phyloP scores from a whole-genome alignment of 495 filamentous ascomycete genomes.

The Aspergillus sparsus region DNA sequence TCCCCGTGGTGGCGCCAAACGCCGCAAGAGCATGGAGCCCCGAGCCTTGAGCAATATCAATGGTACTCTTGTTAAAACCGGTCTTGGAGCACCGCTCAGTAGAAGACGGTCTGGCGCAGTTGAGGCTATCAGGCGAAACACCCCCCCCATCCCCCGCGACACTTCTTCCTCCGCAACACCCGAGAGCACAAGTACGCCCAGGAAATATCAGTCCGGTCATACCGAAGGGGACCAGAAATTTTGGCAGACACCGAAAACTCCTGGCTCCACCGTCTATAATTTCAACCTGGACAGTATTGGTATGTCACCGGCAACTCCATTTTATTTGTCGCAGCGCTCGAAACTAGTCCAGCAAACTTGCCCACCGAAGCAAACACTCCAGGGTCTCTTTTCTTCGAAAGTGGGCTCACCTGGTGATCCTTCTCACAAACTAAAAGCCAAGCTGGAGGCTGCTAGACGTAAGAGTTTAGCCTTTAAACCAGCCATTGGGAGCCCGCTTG shows the following conservation, averaged over 20 bases:
- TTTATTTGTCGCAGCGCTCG: slow-evolving; percentile 53
- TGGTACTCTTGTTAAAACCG: slow-evolving; percentile 52
- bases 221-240: slow-evolving; percentile 24
- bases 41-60: slow-evolving; percentile 72
- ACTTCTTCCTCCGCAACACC: slow-evolving; percentile 24
- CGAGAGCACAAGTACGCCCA: slow-evolving; percentile 9
- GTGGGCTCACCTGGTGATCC: slow-evolving; percentile 31
- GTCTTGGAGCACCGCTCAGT: slow-evolving; percentile 30
- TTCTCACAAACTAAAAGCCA: slow-evolving; percentile 56
- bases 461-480: slow-evolving; percentile 85
- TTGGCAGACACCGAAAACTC: slow-evolving; percentile 37
- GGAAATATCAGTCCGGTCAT: slow-evolving; percentile 11
- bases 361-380: slow-evolving; percentile 63
- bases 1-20: slow-evolving; percentile 73
- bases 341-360: slow-evolving; percentile 69
- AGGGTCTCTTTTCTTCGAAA: slow-evolving; percentile 43
- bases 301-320: slow-evolving; percentile 57
- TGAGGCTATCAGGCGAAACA: slow-evolving; percentile 37
- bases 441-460: slow-evolving; percentile 70
- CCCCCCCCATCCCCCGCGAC: slow-evolving; percentile 28
- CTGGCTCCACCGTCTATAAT: slow-evolving; percentile 32
- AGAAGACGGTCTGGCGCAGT: slow-evolving; percentile 37
- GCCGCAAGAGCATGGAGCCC: slow-evolving; percentile 92
- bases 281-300: slow-evolving; percentile 46
- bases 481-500: slow-evolving; percentile 72